Evolutionary conservation across 306 rosid genomes (phyloP).

Genomic region (Vigna hirtella): DNA sequence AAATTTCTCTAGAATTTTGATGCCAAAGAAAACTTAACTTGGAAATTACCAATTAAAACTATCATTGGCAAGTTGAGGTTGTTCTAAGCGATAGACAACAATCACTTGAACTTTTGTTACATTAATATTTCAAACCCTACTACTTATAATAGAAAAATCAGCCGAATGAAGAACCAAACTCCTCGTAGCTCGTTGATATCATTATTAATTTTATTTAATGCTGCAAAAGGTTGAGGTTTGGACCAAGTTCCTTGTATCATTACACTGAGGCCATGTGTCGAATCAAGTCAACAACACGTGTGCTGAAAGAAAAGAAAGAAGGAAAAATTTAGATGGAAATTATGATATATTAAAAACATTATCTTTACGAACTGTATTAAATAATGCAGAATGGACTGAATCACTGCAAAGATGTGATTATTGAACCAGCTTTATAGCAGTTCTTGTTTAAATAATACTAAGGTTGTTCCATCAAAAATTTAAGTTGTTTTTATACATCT

Average conservation of each 20-base stretch:
- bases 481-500: neutral
- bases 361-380: too few relatives aligned
- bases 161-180: neutral
- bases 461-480: neutral
- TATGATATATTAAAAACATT: neutral
- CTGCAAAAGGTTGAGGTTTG: neutral
- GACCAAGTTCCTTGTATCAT: constrained; percentile 5
- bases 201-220: constrained; percentile 19
- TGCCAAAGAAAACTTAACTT: neutral
- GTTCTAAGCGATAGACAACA: neutral
- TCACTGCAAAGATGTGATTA: neutral
- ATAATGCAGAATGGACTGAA: too few relatives aligned
- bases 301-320: constrained; percentile 50
- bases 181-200: constrained; percentile 27
- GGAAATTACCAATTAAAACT: neutral
- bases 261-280: constrained; percentile 58
- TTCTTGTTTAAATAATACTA: neutral
- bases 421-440: neutral
- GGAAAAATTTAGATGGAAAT: neutral
- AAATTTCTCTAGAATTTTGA: neutral
- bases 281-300: constrained; percentile 62
- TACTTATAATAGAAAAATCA: neutral
- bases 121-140: constrained; percentile 21
- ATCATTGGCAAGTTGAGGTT: too few relatives aligned
- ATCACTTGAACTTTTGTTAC: neutral